Conservation (phyloP, 1,284 basidiomycete species). For the Ganoderma lingzhi region DNA sequence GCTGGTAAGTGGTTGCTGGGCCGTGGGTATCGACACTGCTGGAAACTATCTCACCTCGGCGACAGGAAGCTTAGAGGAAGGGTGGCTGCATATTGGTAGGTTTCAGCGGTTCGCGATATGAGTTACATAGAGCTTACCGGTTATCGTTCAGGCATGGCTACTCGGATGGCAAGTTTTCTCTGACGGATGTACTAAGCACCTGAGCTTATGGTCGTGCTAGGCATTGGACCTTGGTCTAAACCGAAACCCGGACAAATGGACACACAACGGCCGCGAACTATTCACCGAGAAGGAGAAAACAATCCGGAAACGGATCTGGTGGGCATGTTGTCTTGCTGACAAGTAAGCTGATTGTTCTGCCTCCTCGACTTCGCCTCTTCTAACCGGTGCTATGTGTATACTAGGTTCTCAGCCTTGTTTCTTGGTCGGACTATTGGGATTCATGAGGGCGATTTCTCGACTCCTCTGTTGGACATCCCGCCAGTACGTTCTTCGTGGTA, state of each 20-base stretch:
- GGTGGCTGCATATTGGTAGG: constrained; percentile 83
- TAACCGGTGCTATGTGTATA: not conserved
- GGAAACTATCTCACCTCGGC: not conserved
- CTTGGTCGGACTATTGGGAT: constrained; percentile 72
- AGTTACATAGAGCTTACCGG: not conserved
- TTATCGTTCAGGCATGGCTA: constrained; percentile 66
- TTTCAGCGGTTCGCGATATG: constrained; percentile 1
- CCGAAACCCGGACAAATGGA: constrained; percentile 82
- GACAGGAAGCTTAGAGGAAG: constrained; percentile 75
- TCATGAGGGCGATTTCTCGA: constrained; percentile 79
- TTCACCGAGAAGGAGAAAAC: constrained; percentile 78
- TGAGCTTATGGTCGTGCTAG: constrained; percentile 46
- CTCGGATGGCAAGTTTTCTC: constrained; percentile 66
- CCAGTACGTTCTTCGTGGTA: constrained; percentile 44
- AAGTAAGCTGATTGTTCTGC: constrained; percentile 52
- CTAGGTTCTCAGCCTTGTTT: constrained; percentile 34
- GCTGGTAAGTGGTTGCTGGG: constrained; percentile 53
- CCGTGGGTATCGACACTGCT: not conserved
- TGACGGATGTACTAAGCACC: constrained; percentile 13
- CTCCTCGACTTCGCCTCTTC: not conserved
- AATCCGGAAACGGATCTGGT: constrained; percentile 84
- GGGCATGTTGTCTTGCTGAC: constrained; percentile 79
- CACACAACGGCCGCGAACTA: constrained; percentile 63
- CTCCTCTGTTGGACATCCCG: constrained; percentile 66
- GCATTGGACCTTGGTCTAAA: constrained; percentile 88